Conservation (phyloP, 148 eudicot genomes). For the Salicornia ramosissima region DNA sequence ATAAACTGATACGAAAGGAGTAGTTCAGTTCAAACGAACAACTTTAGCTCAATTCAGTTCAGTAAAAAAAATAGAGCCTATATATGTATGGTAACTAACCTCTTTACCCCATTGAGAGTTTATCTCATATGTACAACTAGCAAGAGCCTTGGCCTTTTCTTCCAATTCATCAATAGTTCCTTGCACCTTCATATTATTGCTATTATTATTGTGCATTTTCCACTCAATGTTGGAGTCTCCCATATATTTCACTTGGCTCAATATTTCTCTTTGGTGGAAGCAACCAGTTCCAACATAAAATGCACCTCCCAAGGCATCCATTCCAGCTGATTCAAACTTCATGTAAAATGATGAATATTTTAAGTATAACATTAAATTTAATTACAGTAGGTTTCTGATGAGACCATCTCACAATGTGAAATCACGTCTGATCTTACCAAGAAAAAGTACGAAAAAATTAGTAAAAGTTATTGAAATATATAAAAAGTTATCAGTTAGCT, state of each 20-base stretch:
- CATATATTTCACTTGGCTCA: conserved; percentile 45
- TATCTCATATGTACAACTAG: conserved; percentile 57
- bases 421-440: too few relatives aligned
- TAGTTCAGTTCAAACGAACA: too few relatives aligned
- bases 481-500: too few relatives aligned
- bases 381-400: too few relatives aligned
- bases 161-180: conserved; percentile 38
- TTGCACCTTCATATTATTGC: not conserved
- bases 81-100: conserved; percentile 28
- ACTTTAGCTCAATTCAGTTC: too few relatives aligned
- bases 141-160: conserved; percentile 38
- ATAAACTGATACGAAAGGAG: too few relatives aligned
- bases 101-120: conserved; percentile 81
- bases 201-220: conserved; percentile 24
- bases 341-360: not conserved
- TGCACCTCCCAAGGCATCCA: conserved; percentile 82
- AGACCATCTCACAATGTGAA: too few relatives aligned
- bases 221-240: conserved; percentile 32
- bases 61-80: too few relatives aligned
- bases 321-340: conserved; percentile 64
- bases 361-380: not conserved
- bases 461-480: too few relatives aligned
- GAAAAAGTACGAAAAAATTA: too few relatives aligned
- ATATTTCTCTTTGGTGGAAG: conserved; percentile 68
- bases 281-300: conserved; percentile 72